Conservation (phyloP, 805 yeast species). For the Teunomyces aglyptinius region DNA sequence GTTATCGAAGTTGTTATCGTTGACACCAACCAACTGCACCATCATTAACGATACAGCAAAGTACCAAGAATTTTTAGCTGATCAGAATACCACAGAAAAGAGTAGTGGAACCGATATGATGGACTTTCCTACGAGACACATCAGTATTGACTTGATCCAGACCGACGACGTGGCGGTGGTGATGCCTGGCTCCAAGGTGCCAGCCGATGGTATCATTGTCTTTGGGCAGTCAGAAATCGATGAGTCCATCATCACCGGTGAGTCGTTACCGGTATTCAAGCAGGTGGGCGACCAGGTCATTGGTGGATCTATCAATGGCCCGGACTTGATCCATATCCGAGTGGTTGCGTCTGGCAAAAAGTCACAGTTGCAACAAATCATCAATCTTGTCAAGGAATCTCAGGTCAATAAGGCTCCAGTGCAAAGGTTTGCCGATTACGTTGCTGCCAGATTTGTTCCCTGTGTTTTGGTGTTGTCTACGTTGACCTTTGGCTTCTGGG, state of each 20-base stretch:
- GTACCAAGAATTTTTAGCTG: constrained; percentile 18
- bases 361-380: constrained; percentile 86
- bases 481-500: constrained; percentile 54
- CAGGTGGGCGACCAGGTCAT: constrained; percentile 58
- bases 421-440: constrained; percentile 80
- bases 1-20: constrained; percentile 70
- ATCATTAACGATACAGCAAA: constrained; percentile 48
- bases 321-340: constrained; percentile 64
- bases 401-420: constrained; percentile 88
- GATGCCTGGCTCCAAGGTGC: constrained; percentile 82
- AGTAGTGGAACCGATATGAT: constrained; percentile 9
- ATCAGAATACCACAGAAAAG: constrained; percentile 8
- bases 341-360: constrained; percentile 75
- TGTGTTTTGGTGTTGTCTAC: constrained; percentile 59
- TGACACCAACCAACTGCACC: constrained; percentile 75
- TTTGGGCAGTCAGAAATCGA: constrained; percentile 81
- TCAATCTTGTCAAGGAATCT: constrained; percentile 81
- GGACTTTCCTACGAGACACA: constrained; percentile 40
- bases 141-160: constrained; percentile 79
- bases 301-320: constrained; percentile 90
- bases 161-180: constrained; percentile 72
- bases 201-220: constrained; percentile 85
- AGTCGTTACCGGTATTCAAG: constrained; percentile 73
- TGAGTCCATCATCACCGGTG: constrained; percentile 92
- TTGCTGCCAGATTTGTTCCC: constrained; percentile 87